phyloP scores from a whole-genome alignment of 1,284 basidiomycete species.

The Fereydounia khargensis region DNA sequence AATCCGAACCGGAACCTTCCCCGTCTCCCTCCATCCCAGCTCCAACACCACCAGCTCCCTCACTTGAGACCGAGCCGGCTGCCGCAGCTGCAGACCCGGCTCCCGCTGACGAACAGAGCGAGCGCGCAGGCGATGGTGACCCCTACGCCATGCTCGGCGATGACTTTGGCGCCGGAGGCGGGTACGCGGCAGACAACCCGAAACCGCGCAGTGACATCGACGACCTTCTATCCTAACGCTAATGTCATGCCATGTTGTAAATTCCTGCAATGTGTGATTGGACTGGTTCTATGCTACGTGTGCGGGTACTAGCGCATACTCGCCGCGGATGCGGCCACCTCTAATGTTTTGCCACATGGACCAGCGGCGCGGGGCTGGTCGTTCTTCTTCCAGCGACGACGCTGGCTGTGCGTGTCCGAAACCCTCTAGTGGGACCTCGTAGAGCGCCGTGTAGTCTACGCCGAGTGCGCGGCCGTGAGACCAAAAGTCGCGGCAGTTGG shows the following conservation, averaged over 20 bases:
- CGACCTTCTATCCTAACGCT: background rate
- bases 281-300: too few relatives aligned
- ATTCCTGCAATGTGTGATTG: too few relatives aligned
- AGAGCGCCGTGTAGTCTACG: constrained; percentile 83
- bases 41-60: background rate
- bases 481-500: constrained; percentile 95
- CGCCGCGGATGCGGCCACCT: too few relatives aligned
- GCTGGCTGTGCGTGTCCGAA: constrained; percentile 2
- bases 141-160: constrained; percentile 34
- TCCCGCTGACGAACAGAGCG: background rate
- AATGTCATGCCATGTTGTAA: too few relatives aligned
- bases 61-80: background rate
- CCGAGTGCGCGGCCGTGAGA: constrained; percentile 76
- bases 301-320: too few relatives aligned
- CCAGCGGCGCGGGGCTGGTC: too few relatives aligned
- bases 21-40: too few relatives aligned
- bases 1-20: background rate
- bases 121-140: constrained; percentile 8
- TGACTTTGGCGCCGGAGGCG: constrained; percentile 6
- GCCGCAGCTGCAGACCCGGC: background rate
- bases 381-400: too few relatives aligned
- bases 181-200: background rate
- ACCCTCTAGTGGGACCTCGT: constrained; percentile 66
- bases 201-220: background rate
- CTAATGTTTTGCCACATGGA: too few relatives aligned